Conservation (phyloP, 495 filamentous ascomycete genomes). For the Staphylotrichum longicolle region DNA sequence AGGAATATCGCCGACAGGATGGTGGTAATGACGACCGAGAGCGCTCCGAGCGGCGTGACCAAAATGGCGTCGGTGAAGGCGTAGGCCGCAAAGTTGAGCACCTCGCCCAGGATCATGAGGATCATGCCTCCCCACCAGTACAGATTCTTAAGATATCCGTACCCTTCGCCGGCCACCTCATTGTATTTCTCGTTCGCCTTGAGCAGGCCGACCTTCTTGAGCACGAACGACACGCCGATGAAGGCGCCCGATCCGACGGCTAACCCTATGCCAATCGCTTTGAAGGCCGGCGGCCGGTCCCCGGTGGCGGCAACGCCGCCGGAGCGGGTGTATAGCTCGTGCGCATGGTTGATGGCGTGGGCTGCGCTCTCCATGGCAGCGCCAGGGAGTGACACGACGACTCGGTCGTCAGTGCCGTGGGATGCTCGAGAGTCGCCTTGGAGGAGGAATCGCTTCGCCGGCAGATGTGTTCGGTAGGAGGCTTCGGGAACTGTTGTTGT, state of each 20-base stretch:
- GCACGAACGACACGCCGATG: constrained; percentile 91
- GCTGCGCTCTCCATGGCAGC: constrained; percentile 43
- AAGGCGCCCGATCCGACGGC: constrained; percentile 88
- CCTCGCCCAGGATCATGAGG: constrained; percentile 94
- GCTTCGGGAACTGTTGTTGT: not conserved
- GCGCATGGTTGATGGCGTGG: constrained; percentile 39
- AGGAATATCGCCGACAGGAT: constrained; percentile 93
- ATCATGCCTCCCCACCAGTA: constrained; percentile 98
- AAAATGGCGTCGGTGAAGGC: constrained; percentile 96
- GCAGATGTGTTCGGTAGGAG: not conserved
- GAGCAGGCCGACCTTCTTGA: constrained; percentile 90
- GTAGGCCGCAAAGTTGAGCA: constrained; percentile 97
- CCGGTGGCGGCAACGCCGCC: constrained; percentile 30
- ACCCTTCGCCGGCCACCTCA: constrained; percentile 93
- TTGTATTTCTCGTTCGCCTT: constrained; percentile 95
- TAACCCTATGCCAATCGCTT: constrained; percentile 81
- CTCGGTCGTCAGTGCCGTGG: constrained; percentile 19
- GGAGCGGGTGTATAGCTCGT: constrained; percentile 44
- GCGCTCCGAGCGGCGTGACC: constrained; percentile 91
- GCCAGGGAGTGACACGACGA: constrained; percentile 24
- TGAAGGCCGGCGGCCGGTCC: constrained; percentile 58
- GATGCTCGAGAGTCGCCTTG: not conserved
- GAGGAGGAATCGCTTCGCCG: not conserved
- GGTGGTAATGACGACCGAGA: constrained; percentile 91
- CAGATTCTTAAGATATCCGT: constrained; percentile 93